Percentiles rank a stretch among this genome's conserved stretches.
These are phyloP conservation scores for Claviceps citrina DNA, from an alignment of 2,329 filamentous ascomycete genomes.

Conservation along the genomic window DNA sequence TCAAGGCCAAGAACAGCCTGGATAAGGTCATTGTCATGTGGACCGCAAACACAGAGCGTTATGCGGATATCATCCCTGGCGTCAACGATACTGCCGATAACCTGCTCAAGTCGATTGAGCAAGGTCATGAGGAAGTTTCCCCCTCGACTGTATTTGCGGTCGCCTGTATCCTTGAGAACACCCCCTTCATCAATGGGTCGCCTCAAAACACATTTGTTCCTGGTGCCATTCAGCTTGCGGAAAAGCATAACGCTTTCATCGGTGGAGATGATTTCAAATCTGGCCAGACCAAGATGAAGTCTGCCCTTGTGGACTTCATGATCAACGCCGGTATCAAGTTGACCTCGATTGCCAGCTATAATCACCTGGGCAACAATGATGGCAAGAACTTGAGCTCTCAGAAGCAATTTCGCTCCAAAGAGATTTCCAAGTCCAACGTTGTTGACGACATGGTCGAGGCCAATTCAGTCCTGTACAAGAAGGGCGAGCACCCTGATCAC, in stretches of 20 bases:
- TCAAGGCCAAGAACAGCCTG: slow-evolving; percentile 70
- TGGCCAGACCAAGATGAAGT: slow-evolving; percentile 99
- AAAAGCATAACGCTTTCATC: slow-evolving; percentile 76
- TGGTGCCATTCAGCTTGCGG: slow-evolving; percentile 76
- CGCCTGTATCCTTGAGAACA: slow-evolving; percentile 75
- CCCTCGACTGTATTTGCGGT: slow-evolving; percentile 94
- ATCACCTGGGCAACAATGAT: slow-evolving; percentile 98
- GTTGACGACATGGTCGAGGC: slow-evolving; percentile 99
- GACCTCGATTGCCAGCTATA: slow-evolving; percentile 96
- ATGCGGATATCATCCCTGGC: slow-evolving; percentile 70
- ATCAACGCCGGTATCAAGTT: slow-evolving; percentile 98
- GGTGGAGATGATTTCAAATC: slow-evolving; percentile 99
- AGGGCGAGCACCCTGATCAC: slow-evolving; percentile 92
- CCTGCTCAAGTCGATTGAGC: slow-evolving; percentile 71
- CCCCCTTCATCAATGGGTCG: slow-evolving; percentile 97
- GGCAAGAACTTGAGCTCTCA: slow-evolving; percentile 97
- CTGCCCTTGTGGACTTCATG: slow-evolving; percentile 91
- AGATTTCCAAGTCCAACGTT: slow-evolving; percentile 98
- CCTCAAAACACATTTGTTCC: slow-evolving; percentile 98
- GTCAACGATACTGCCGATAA: slow-evolving; percentile 97
- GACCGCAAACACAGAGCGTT: slow-evolving; percentile 98
- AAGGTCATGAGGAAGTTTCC: slow-evolving; percentile 77
- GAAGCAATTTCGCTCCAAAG: slow-evolving; percentile 97
- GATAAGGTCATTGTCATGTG: slow-evolving; percentile 96
- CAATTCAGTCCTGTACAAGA: slow-evolving; percentile 77